Percentiles rank a stretch among this genome's conserved stretches.
phyloP scores from a whole-genome alignment of 192 early-diverging fungal species.

The Backusella westeae region DNA sequence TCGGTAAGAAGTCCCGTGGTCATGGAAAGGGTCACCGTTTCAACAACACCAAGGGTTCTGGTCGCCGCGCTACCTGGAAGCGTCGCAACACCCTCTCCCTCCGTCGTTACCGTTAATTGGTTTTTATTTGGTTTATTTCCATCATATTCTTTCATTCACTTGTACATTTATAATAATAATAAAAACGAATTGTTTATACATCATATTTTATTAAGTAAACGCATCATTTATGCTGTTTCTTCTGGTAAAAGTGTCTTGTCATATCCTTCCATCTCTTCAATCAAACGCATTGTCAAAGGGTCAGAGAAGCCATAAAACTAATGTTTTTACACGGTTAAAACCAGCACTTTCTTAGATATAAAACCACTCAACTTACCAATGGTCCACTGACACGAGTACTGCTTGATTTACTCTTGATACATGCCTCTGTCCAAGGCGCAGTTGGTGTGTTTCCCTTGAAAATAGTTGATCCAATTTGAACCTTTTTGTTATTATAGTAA shows the following conservation, averaged over 20 bases:
- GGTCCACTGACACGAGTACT: slow-evolving; percentile 55
- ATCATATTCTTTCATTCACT: neutral
- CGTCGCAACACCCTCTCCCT: slow-evolving; percentile 95
- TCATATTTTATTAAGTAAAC: neutral
- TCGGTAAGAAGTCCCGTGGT: too few relatives aligned
- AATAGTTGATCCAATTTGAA: slow-evolving; percentile 40
- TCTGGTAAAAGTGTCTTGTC: slow-evolving; percentile 28
- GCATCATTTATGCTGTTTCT: neutral
- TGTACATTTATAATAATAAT: neutral
- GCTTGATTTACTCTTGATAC: slow-evolving; percentile 43
- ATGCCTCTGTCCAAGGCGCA: slow-evolving; percentile 53
- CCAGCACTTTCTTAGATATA: too few relatives aligned
- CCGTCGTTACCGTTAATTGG: slow-evolving; percentile 83
- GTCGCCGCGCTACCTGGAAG: slow-evolving; percentile 90
- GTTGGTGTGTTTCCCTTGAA: slow-evolving; percentile 48
- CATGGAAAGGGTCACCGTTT: too few relatives aligned
- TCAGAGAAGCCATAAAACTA: slow-evolving; percentile 59
- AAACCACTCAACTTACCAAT: slow-evolving; percentile 24
- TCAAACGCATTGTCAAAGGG: slow-evolving; percentile 47
- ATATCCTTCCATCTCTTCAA: slow-evolving; percentile 45
- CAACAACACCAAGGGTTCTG: slow-evolving; percentile 67
- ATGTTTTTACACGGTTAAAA: neutral
- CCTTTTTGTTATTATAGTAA: slow-evolving; percentile 14
- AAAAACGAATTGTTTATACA: slow-evolving; percentile 1
- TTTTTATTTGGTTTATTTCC: neutral